Evolutionary conservation across 345 rosid species (phyloP).

Genomic region (Aurinia saxatilis): DNA sequence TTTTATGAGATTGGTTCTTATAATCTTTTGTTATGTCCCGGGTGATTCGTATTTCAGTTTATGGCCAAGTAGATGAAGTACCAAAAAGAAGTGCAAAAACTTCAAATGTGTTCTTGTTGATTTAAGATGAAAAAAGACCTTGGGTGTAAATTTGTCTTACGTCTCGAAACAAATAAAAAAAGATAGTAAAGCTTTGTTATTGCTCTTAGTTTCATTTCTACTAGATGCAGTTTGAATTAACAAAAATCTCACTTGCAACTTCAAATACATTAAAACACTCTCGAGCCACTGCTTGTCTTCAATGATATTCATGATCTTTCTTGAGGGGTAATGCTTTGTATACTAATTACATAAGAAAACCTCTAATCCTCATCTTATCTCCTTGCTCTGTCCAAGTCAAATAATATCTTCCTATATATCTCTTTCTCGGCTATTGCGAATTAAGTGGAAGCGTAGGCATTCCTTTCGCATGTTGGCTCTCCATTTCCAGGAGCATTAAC

Average conservation of each 20-base stretch:
- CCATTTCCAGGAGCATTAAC: slow-evolving; percentile 88
- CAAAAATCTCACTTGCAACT: too few species aligned
- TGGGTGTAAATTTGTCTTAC: background rate
- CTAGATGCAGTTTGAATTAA: too few species aligned
- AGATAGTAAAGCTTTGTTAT: too few species aligned
- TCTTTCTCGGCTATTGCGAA: slow-evolving; percentile 37
- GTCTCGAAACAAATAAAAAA: background rate
- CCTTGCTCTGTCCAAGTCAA: slow-evolving; percentile 23
- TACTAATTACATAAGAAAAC: slow-evolving; percentile 27
- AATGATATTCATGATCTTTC: slow-evolving; percentile 13
- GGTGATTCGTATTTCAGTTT: background rate
- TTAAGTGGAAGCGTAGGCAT: slow-evolving; percentile 64
- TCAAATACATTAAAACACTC: background rate
- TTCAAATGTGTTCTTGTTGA: background rate
- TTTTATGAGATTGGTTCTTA: background rate
- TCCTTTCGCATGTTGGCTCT: slow-evolving; percentile 91
- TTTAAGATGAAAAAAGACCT: background rate
- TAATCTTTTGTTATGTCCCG: too few species aligned
- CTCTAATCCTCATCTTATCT: slow-evolving; percentile 19
- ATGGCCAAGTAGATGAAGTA: background rate
- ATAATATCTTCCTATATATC: background rate
- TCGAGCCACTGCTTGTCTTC: background rate
- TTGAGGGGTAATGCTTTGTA: slow-evolving; percentile 25
- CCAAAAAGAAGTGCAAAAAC: background rate
- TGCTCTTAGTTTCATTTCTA: too few species aligned